Conservation (phyloP, 352 stramenopile species). For the Phytophthora pluvialis region DNA sequence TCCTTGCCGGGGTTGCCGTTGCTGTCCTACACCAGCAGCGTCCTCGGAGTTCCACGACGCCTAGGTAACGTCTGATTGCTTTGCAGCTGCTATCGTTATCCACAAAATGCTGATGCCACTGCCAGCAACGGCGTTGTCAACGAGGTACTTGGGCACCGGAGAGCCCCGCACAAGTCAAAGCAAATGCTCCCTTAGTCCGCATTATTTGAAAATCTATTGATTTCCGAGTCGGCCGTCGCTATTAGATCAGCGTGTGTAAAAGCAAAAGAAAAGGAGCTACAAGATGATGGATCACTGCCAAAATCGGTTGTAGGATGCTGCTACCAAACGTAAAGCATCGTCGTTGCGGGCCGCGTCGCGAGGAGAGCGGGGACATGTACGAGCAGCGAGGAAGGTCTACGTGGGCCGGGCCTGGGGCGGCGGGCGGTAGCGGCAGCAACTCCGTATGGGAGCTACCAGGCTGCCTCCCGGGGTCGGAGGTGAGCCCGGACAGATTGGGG, state of each 20-base stretch:
- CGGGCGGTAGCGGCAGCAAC: conserved; percentile 16
- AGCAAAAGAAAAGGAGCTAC: conserved; percentile 33
- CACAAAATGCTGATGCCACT: too few species aligned
- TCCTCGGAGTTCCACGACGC: too few species aligned
- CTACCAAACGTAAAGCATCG: conserved; percentile 55
- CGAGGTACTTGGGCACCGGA: too few species aligned
- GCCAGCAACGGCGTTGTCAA: too few species aligned
- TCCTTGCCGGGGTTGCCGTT: too few species aligned
- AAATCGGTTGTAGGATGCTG: conserved; percentile 52
- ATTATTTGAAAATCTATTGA: conserved; percentile 35
- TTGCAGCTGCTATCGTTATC: too few species aligned
- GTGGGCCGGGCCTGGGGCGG: conserved; percentile 13
- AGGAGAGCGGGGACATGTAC: conserved; percentile 26
- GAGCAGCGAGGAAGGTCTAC: conserved; percentile 33
- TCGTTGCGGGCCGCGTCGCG: conserved; percentile 41
- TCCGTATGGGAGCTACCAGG: conserved; percentile 9
- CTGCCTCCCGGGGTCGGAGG: conserved; percentile 24
- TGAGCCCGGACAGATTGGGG: conserved; percentile 14
- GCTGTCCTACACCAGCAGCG: too few species aligned
- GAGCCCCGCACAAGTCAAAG: too few species aligned
- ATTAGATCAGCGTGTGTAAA: conserved; percentile 5
- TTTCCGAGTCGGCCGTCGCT: conserved; percentile 24
- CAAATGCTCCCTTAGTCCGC: conserved; percentile 7
- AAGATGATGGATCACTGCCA: conserved; percentile 47
- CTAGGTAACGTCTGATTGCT: too few species aligned